Base-by-base conservation (phyloP, 352 stramenopile species). In the Albugo laibachii region DNA sequence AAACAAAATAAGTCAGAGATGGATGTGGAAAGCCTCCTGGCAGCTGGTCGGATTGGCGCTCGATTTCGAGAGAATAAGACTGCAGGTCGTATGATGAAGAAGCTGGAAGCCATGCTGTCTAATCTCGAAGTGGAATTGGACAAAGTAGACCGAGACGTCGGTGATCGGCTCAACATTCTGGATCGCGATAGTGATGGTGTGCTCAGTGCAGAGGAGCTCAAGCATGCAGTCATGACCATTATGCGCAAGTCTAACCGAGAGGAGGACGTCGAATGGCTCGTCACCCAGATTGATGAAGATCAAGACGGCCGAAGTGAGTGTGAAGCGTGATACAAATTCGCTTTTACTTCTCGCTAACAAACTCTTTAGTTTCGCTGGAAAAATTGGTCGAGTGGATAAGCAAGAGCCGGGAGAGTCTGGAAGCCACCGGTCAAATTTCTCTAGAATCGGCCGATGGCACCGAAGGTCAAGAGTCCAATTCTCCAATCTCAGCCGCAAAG, bases 121-220 rank as follows among this genome's bases (percentile, higher is more conserved):
- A 96, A 86, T 52, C 76, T 98, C 47, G 84, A 97, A 53, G 65
- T 84, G 20, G 86, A 97, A 56, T 77, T 97, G 13, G 85, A 94
- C 20, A 81, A 95, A 57, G 91, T 96, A 24, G 85, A 98, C 58
- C 70, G 80, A 50, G 87, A 95, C 55, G 95, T 99, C 58, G 95
- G 95, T 52, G 89, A 98, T 59, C 95, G 95, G 44, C 79, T 99
- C 45, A 95, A 98, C 57, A 77, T 98, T 53, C 65, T 99, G 18
- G 94, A 99, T 62, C 86, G 89, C 55, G 95, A 99, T 70, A 86
- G 75, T 43, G 94, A 99, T 68, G 94, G 93, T 53, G 78, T 98
- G 47, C 42, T 98, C 18, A 83, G 77, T 21, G 74, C 73, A n/a
- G 87, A 97, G 56, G 94, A 99, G 68, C 73, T 99, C 49, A 84